A percentile compares a stretch with the other conserved stretches of the same genome.
Conservation (phyloP, 495 filamentous ascomycete genomes). For the Aspergillus cavernicola region DNA sequence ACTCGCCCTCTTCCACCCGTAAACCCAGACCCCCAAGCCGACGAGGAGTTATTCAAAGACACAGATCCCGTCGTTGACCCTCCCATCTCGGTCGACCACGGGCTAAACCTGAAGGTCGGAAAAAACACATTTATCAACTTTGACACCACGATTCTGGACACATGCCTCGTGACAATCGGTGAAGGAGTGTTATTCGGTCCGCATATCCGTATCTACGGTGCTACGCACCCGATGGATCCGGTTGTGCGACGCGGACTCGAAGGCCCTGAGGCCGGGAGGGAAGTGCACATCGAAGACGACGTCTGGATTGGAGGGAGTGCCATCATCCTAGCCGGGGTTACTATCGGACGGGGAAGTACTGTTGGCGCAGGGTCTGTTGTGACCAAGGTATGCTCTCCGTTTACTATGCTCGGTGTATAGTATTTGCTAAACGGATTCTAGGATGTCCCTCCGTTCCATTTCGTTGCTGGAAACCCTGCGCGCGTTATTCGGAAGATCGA, state of each 20-base stretch:
- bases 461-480: conserved; percentile 62
- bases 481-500: conserved; percentile 51
- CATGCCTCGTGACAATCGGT: conserved; percentile 69
- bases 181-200: conserved; percentile 74
- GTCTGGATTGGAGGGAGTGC: conserved; percentile 79
- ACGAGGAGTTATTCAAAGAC: conserved; percentile 52
- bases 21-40: conserved; percentile 47
- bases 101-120: conserved; percentile 64
- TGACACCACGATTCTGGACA: conserved; percentile 71
- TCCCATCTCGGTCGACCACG: conserved; percentile 71
- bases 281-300: conserved; percentile 75
- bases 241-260: conserved; percentile 61
- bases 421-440: conserved; percentile 7
- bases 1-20: conserved; percentile 56
- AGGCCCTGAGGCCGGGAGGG: conserved; percentile 70
- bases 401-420: neutral
- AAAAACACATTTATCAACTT: conserved; percentile 69
- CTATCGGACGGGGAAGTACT: conserved; percentile 64
- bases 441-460: conserved; percentile 54
- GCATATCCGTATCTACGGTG: conserved; percentile 64
- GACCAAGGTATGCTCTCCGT: conserved; percentile 57
- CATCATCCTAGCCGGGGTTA: conserved; percentile 66
- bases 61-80: conserved; percentile 63
- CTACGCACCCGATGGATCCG: conserved; percentile 70
- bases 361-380: conserved; percentile 81